A percentile compares a stretch with the other conserved stretches of the same genome.
Evolutionary conservation across 768 basidiomycete species (phyloP).

Genomic region (Chalciporus pseudorubinellus): DNA sequence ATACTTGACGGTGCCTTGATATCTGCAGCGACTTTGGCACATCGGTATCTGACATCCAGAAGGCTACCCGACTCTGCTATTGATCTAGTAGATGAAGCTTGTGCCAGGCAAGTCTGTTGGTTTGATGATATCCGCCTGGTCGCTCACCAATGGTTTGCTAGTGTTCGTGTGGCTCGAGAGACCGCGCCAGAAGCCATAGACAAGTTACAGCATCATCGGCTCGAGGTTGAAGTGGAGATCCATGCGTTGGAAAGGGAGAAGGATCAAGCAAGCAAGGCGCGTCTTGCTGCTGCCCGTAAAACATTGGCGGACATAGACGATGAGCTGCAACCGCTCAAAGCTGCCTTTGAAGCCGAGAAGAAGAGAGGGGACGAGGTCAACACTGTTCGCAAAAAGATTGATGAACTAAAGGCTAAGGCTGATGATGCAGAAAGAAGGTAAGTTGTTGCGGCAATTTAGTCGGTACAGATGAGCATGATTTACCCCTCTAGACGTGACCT

Average conservation of each 20-base stretch:
- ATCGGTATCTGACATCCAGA: slow-evolving; percentile 85
- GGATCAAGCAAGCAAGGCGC: slow-evolving; percentile 83
- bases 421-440: slow-evolving; percentile 90
- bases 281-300: slow-evolving; percentile 70
- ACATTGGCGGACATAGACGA: slow-evolving; percentile 83
- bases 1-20: slow-evolving; percentile 89
- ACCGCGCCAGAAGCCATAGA: slow-evolving; percentile 94
- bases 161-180: slow-evolving; percentile 89
- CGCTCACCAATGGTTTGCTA: slow-evolving; percentile 27
- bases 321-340: slow-evolving; percentile 74
- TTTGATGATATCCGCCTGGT: background rate
- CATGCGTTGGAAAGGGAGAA: slow-evolving; percentile 94
- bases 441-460: slow-evolving; percentile 17
- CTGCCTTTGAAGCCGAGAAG: slow-evolving; percentile 87
- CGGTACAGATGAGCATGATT: slow-evolving; percentile 8
- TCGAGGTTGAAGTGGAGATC: slow-evolving; percentile 92
- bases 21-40: slow-evolving; percentile 85
- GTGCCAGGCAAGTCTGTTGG: slow-evolving; percentile 61
- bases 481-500: slow-evolving; percentile 58
- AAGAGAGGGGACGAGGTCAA: slow-evolving; percentile 78
- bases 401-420: slow-evolving; percentile 87
- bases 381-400: slow-evolving; percentile 72
- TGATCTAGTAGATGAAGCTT: slow-evolving; percentile 90
- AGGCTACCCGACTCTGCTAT: slow-evolving; percentile 84
- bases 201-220: slow-evolving; percentile 80